Evolutionary conservation across 2,329 filamentous ascomycete species (phyloP).

Genomic region (Leptographium procerum): DNA sequence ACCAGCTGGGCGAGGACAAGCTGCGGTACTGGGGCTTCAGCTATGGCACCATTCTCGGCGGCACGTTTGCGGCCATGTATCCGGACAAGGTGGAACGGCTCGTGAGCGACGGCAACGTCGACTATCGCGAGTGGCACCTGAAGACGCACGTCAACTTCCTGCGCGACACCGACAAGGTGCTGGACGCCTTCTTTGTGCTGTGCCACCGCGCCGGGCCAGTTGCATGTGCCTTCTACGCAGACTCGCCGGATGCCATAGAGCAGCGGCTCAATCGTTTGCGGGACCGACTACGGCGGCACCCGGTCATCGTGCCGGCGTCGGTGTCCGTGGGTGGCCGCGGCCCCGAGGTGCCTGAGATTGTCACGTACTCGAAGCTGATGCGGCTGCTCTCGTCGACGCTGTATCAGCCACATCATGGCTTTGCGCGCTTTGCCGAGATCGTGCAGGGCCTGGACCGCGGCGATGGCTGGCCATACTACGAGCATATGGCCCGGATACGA

Average conservation of each 20-base stretch:
- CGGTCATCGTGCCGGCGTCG: slow-evolving; percentile 28
- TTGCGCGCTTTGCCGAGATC: slow-evolving; percentile 29
- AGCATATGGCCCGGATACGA: slow-evolving; percentile 15
- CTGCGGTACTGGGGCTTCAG: slow-evolving; percentile 44
- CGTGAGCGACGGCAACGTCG: slow-evolving; percentile 41
- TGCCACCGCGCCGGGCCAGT: slow-evolving; percentile 41
- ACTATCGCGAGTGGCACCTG: slow-evolving; percentile 42
- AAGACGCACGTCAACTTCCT: slow-evolving; percentile 34
- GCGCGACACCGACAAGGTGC: slow-evolving; percentile 41
- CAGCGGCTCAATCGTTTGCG: slow-evolving; percentile 28
- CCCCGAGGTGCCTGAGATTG: slow-evolving; percentile 32
- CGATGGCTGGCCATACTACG: slow-evolving; percentile 32
- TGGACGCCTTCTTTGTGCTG: slow-evolving; percentile 39
- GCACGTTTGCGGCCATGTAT: slow-evolving; percentile 39
- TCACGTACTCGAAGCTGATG: slow-evolving; percentile 38
- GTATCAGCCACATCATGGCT: slow-evolving; percentile 32
- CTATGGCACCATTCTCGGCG: slow-evolving; percentile 42
- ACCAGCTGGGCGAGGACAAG: slow-evolving; percentile 28
- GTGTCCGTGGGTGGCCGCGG: slow-evolving; percentile 11
- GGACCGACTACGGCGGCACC: slow-evolving; percentile 25
- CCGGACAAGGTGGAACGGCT: slow-evolving; percentile 38
- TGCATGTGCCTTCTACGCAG: slow-evolving; percentile 32
- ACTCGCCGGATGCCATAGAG: slow-evolving; percentile 26
- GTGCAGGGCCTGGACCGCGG: slow-evolving; percentile 31
- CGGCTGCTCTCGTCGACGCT: slow-evolving; percentile 28